A percentile compares a stretch with the other conserved stretches of the same genome.
Evolutionary conservation across 768 basidiomycete species (phyloP).

Genomic region (Kwoniella sp.): DNA sequence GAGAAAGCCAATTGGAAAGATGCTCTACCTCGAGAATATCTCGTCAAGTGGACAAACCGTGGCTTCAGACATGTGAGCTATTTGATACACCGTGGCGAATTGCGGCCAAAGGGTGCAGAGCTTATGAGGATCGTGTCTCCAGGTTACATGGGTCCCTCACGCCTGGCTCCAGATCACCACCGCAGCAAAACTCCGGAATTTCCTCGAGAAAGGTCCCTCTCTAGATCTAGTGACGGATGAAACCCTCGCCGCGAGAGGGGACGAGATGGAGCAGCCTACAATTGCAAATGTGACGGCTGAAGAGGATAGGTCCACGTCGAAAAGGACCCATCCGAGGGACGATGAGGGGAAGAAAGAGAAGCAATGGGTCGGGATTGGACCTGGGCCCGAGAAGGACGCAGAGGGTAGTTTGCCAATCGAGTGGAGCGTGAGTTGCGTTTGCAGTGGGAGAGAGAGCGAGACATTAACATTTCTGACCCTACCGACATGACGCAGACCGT

Average conservation of each 20-base stretch:
- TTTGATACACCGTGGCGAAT: too few species aligned
- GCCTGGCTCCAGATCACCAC: constrained; percentile 80
- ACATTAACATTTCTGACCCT: too few species aligned
- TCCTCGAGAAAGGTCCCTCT: constrained; percentile 69
- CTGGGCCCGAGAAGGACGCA: constrained; percentile 65
- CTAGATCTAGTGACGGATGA: constrained; percentile 64
- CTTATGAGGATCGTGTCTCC: too few species aligned
- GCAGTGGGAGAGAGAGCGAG: too few species aligned
- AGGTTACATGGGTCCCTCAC: constrained; percentile 85
- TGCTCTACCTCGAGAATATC: constrained; percentile 80
- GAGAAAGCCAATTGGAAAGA: constrained; percentile 63
- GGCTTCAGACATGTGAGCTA: constrained; percentile 66
- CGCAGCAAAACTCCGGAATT: constrained; percentile 71
- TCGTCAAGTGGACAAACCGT: constrained; percentile 81
- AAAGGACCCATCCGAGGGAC: constrained; percentile 47
- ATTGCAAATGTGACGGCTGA: constrained; percentile 46
- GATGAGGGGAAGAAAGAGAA: constrained; percentile 15
- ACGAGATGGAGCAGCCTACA: constrained; percentile 45
- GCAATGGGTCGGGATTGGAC: constrained; percentile 55
- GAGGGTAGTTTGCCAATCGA: constrained; percentile 70
- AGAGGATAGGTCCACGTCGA: constrained; percentile 53
- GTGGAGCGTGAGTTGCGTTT: constrained; percentile 62
- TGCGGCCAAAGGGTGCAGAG: too few species aligned
- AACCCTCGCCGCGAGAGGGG: constrained; percentile 46
- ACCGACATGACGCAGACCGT: constrained; percentile 60